Evolutionary conservation across 148 eudicot genomes (phyloP).

Genomic region (Persicaria tinctoria): DNA sequence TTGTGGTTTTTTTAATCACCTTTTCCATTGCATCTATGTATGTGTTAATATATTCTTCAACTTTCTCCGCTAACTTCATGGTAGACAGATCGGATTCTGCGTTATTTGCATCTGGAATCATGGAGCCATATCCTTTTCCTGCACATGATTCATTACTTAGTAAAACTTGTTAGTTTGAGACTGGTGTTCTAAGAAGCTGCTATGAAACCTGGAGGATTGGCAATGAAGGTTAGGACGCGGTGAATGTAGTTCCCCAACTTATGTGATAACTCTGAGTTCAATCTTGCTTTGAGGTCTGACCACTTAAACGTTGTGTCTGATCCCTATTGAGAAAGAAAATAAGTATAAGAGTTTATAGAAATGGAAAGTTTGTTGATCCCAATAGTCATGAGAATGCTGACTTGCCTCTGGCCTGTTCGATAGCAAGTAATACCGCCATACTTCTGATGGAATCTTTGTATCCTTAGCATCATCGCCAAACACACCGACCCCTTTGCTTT

Average conservation of each 20-base stretch:
- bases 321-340: constrained; percentile 28
- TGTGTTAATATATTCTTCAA: constrained; percentile 56
- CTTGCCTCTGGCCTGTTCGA: constrained; percentile 87
- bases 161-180: too few species aligned
- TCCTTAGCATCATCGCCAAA: constrained; percentile 91
- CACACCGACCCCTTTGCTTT: constrained; percentile 88
- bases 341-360: too few species aligned
- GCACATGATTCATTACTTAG: neutral
- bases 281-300: constrained; percentile 83
- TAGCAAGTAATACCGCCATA: constrained; percentile 88
- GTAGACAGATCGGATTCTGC: constrained; percentile 57
- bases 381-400: neutral
- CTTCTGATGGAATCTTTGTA: constrained; percentile 84
- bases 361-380: neutral
- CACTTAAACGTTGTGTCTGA: constrained; percentile 92
- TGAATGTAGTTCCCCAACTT: constrained; percentile 87
- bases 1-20: constrained; percentile 28
- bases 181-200: too few species aligned
- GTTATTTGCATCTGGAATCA: constrained; percentile 61
- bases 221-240: constrained; percentile 29
- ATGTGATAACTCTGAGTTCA: constrained; percentile 69
- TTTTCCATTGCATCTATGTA: constrained; percentile 84
- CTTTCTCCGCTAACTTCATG: constrained; percentile 49
- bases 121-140: constrained; percentile 41
- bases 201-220: too few species aligned